These are phyloP conservation scores for Fusarium sp. DNA, from an alignment of 2,329 filamentous ascomycete species.

Conservation along the genomic window DNA sequence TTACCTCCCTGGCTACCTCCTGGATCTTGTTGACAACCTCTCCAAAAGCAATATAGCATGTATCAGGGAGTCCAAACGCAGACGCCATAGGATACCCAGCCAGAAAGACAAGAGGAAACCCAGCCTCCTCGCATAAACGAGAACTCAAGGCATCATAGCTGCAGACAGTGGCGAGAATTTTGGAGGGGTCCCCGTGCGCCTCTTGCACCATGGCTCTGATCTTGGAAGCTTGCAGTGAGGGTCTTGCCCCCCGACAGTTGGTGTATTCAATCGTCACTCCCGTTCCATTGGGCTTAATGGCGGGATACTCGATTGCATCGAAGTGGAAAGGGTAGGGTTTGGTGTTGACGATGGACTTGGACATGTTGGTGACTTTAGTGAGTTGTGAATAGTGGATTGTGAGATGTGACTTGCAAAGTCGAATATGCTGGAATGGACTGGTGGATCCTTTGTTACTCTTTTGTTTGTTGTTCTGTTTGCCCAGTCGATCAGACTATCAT, in stretches of 20 bases:
- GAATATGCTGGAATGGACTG: no score
- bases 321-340: constrained; percentile 26
- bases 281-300: constrained; percentile 9
- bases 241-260: constrained; percentile 55
- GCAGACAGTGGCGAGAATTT: constrained; percentile 60
- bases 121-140: constrained; percentile 60
- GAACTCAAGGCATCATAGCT: constrained; percentile 60
- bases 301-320: constrained; percentile 16
- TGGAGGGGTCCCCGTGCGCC: constrained; percentile 56
- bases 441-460: no score
- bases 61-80: constrained; percentile 59
- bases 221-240: constrained; percentile 56
- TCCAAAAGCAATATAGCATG: constrained; percentile 63
- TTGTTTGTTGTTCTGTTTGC: no score
- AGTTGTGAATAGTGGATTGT: no score
- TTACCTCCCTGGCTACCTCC: constrained; percentile 55
- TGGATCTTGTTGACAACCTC: constrained; percentile 62
- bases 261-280: constrained; percentile 11
- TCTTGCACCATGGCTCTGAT: constrained; percentile 58
- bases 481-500: no score
- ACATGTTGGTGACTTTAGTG: constrained; percentile 3
- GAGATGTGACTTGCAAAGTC: no score
- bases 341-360: constrained; percentile 28
- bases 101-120: constrained; percentile 61
- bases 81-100: constrained; percentile 59